phyloP scores from a whole-genome alignment of 2,329 filamentous ascomycete species.

The Cercospora sp. region DNA sequence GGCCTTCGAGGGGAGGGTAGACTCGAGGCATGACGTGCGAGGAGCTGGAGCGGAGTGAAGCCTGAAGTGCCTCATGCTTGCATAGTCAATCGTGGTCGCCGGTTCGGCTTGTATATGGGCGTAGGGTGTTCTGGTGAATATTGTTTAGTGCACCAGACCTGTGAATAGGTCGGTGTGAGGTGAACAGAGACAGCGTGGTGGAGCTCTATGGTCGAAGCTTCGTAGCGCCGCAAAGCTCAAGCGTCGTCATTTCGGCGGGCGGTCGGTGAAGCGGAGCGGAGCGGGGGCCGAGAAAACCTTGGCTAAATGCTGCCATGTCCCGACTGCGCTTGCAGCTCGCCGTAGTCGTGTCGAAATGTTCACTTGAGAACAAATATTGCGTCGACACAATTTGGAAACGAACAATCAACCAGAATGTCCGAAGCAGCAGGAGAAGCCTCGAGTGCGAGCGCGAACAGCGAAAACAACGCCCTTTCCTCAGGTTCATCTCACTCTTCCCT shows the following conservation, averaged over 20 bases:
- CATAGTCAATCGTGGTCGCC: conserved; percentile 1
- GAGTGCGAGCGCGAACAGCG: neutral
- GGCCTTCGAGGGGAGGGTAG: conserved; percentile 50
- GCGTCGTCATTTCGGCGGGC: conserved; percentile 2
- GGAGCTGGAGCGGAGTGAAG: neutral
- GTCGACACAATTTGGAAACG: neutral
- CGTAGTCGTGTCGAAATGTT: neutral
- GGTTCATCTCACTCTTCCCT: neutral
- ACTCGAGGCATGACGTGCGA: conserved; percentile 50
- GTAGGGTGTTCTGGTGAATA: neutral
- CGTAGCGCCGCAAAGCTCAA: conserved; percentile 6
- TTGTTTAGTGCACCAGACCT: neutral
- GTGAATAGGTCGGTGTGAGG: neutral
- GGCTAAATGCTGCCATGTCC: neutral
- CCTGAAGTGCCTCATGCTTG: conserved; percentile 11
- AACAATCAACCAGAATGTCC: neutral
- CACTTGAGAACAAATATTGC: neutral
- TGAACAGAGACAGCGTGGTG: neutral
- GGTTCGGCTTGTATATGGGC: neutral
- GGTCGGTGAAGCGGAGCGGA: neutral
- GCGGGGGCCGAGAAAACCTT: neutral
- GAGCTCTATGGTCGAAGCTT: conserved; percentile 7
- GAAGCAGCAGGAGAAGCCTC: neutral
- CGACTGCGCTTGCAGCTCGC: neutral
- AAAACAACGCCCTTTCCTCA: neutral